Evolutionary conservation across 495 filamentous ascomycete species (phyloP), one percentile per base, ranked within the genome.

Genomic region (Tetracladium marchalianum): DNA sequence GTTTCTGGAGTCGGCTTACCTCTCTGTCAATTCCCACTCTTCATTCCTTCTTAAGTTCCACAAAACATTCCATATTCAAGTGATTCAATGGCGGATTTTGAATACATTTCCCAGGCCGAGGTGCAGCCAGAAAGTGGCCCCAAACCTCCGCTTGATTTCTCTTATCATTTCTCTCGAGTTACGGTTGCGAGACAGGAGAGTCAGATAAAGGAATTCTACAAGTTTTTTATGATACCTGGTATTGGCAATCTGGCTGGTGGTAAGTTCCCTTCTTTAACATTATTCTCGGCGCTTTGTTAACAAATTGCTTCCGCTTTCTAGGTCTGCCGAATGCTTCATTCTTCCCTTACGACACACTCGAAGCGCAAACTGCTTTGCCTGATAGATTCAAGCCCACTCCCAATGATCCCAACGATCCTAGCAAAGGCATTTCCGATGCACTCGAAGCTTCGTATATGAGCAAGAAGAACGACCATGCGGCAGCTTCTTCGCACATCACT

Each of bases 291-390:
- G 35, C 12, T 22, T 32, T 16, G 31, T 16, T 32, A 8, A 34
- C 13, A 43, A 31, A 41, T 44, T 27, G 44, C 32, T 44, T 27
- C 1, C 34, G 12, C 24, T 16, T 16, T 39, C 15, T 55, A 89
- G 85, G 85, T 41, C 74, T 93, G 11, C 90, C 90, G 16, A 82
- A 88, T 61, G 63, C 77, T 11, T 74, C 73, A 31, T 86, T 86
- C 64, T 95, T 96, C 58, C 90, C 90, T 12, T 95, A 84, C 61
- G 88, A 95, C 47, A 93, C 87, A 0, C 77, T 95, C 22, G 86
- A 90, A 62, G 84, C 87, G n/a, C 75, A 81, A 47, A 72, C 77
- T 43, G 86, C 87, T 10, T 75, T 73, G 19, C 78, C 88, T 9
- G 64, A 81, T 15, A 77, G 89, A 55, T 89, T 82, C 65, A 71